These are phyloP conservation scores for Helianthus annuus DNA, from an alignment of 129 eudicot species.

Conservation along the genomic window HanXRQr2.0-SUNRISE NC_035435.2:112163932-112164431, in stretches of 20 bases:
- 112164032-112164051: too few relatives aligned
- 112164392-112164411: constrained; percentile 23
- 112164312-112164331: constrained; percentile 10
- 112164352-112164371: neutral
- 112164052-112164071: too few relatives aligned
- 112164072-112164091: too few relatives aligned
- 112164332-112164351: constrained; percentile 20
- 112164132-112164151: constrained; percentile 16
- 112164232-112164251: neutral
- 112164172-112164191: neutral
- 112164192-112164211: neutral
- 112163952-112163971: too few relatives aligned
- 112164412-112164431: too few relatives aligned
- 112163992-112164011: too few relatives aligned
- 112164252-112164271: too few relatives aligned
- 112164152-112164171: neutral
- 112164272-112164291: neutral
- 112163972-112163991: too few relatives aligned
- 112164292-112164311: constrained; percentile 5
- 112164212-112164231: neutral
- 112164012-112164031: too few relatives aligned
- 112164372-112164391: neutral
- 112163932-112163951: too few relatives aligned
- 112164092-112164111: too few relatives aligned
- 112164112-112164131: constrained; percentile 1